phyloP scores from a whole-genome alignment of 139 green algal genomes.

The Coelastrella sp. region DNA sequence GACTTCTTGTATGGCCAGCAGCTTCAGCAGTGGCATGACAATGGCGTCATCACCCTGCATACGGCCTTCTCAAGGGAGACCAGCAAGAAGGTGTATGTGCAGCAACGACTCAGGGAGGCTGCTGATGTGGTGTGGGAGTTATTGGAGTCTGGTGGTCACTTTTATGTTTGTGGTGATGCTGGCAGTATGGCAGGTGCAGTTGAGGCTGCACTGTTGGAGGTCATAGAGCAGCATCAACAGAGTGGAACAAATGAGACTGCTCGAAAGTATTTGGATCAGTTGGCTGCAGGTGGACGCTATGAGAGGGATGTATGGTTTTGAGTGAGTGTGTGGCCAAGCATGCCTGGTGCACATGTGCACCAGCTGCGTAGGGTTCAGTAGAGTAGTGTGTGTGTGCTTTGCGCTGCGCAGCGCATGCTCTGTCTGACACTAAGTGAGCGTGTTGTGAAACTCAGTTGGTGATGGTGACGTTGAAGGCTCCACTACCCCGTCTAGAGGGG shows the following conservation, averaged over 20 bases:
- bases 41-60: slow-evolving; percentile 72
- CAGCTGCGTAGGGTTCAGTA: no score
- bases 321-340: neutral
- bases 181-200: slow-evolving; percentile 81
- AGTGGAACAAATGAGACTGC: slow-evolving; percentile 39
- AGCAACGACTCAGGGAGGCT: slow-evolving; percentile 84
- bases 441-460: no score
- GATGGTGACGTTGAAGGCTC: no score
- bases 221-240: slow-evolving; percentile 46
- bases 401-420: no score
- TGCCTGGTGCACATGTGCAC: neutral
- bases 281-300: slow-evolving; percentile 73
- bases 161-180: slow-evolving; percentile 95
- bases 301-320: slow-evolving; percentile 89
- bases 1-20: slow-evolving; percentile 87
- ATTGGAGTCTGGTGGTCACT: slow-evolving; percentile 78
- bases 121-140: slow-evolving; percentile 77
- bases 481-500: no score
- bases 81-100: slow-evolving; percentile 93
- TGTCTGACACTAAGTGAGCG: no score
- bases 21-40: slow-evolving; percentile 76
- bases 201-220: slow-evolving; percentile 57
- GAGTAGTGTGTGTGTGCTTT: no score
- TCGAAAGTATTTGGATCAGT: slow-evolving; percentile 64
- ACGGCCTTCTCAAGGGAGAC: slow-evolving; percentile 88